Percentiles rank a stretch among this genome's conserved stretches.
These are phyloP conservation scores for Suillus sp. DNA, from an alignment of 768 basidiomycete species.

Conservation along the genomic window DNA sequence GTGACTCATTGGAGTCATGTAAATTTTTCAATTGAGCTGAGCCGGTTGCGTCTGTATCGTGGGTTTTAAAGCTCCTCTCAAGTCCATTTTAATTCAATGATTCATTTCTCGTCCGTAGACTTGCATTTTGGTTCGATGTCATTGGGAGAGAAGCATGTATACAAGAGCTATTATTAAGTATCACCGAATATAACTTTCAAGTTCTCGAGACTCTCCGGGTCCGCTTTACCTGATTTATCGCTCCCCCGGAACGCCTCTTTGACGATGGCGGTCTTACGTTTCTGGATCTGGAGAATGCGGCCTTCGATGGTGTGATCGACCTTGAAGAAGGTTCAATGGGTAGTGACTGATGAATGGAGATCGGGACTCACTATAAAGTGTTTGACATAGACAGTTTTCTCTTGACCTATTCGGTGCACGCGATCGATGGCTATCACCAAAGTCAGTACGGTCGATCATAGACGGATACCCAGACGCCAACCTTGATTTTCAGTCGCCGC, in stretches of 20 bases:
- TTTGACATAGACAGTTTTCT: slow-evolving; percentile 78
- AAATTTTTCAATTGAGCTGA: neutral
- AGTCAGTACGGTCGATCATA: slow-evolving; percentile 12
- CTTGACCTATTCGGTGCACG: slow-evolving; percentile 84
- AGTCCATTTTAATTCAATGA: neutral
- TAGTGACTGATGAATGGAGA: neutral
- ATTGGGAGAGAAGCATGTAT: neutral
- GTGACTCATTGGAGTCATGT: neutral
- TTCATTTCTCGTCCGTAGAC: neutral
- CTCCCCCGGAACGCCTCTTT: slow-evolving; percentile 78
- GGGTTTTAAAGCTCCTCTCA: neutral
- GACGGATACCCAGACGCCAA: slow-evolving; percentile 21
- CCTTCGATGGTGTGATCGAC: slow-evolving; percentile 76
- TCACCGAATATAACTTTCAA: slow-evolving; percentile 79
- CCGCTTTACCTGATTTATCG: slow-evolving; percentile 44
- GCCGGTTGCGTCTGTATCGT: neutral
- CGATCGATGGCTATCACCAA: slow-evolving; percentile 73
- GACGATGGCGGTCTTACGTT: slow-evolving; percentile 83
- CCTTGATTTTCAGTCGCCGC: slow-evolving; percentile 82
- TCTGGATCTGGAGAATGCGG: slow-evolving; percentile 79
- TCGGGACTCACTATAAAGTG: slow-evolving; percentile 71
- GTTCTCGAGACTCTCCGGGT: slow-evolving; percentile 78
- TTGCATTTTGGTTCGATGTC: neutral
- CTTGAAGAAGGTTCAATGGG: slow-evolving; percentile 37
- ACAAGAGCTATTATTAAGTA: slow-evolving; percentile 8